phyloP scores from a whole-genome alignment of 768 basidiomycete species.

The Amanita rimosa region DNA sequence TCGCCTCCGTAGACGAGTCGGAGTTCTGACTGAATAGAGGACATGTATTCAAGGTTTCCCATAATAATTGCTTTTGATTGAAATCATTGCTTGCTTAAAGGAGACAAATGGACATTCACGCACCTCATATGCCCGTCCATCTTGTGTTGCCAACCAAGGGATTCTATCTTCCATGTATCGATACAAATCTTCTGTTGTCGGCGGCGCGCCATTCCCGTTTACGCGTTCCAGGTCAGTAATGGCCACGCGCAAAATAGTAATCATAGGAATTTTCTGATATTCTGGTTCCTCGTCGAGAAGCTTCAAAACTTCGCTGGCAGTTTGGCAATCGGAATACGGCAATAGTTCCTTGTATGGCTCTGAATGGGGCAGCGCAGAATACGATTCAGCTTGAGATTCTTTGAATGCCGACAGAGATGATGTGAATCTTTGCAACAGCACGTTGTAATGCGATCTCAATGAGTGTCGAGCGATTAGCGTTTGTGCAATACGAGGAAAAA shows the following conservation, averaged over 20 bases:
- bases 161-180: conserved; percentile 43
- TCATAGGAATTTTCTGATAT: conserved; percentile 27
- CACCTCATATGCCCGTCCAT: conserved; percentile 47
- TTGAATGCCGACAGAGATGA: conserved; percentile 45
- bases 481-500: conserved; percentile 54
- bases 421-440: conserved; percentile 42
- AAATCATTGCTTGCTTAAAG: neutral
- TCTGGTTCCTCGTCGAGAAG: conserved; percentile 16
- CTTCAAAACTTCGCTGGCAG: conserved; percentile 31
- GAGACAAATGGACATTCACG: conserved; percentile 4
- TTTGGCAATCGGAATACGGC: conserved; percentile 30
- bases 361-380: conserved; percentile 45
- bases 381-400: conserved; percentile 41
- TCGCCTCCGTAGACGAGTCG: conserved; percentile 9
- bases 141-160: conserved; percentile 43
- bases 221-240: conserved; percentile 35
- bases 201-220: conserved; percentile 24
- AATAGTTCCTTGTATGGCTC: conserved; percentile 36
- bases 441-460: conserved; percentile 47
- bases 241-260: conserved; percentile 55
- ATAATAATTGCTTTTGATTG: conserved; percentile 35
- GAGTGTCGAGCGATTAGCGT: conserved; percentile 52
- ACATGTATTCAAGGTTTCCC: conserved; percentile 46
- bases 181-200: conserved; percentile 49
- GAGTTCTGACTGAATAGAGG: conserved; percentile 30